phyloP scores from a whole-genome alignment of 768 basidiomycete species.

The Termitomyces eurrhizus region DNA sequence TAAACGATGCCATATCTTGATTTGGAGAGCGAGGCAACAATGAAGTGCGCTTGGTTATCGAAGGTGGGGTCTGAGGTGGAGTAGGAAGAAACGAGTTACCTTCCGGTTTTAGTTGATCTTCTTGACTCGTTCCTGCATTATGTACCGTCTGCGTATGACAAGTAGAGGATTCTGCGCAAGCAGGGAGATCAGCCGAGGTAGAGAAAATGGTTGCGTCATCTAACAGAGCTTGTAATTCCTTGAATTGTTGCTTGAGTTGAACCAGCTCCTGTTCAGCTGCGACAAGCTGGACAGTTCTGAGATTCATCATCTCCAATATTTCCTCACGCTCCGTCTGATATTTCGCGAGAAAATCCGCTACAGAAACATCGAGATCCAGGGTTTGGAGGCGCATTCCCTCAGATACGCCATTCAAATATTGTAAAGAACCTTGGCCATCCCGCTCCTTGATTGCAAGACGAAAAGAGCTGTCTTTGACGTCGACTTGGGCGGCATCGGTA shows the following conservation, averaged over 20 bases:
- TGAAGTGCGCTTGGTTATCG: background rate
- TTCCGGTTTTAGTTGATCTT: background rate
- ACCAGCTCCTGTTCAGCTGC: conserved; percentile 16
- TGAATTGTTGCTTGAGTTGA: conserved; percentile 18
- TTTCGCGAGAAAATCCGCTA: conserved; percentile 9
- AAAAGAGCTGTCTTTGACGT: conserved; percentile 9
- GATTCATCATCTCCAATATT: conserved; percentile 8
- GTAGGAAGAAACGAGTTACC: background rate
- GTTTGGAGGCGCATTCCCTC: conserved; percentile 12
- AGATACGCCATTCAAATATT: conserved; percentile 13
- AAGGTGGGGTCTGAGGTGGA: conserved; percentile 1
- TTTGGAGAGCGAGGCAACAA: background rate
- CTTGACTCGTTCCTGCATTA: background rate
- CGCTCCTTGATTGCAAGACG: conserved; percentile 12
- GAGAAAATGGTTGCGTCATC: background rate
- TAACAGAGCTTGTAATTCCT: conserved; percentile 15
- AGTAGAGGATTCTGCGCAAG: background rate
- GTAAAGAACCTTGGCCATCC: conserved; percentile 10
- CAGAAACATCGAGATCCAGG: conserved; percentile 4
- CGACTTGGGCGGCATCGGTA: conserved; percentile 8
- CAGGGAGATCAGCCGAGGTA: background rate
- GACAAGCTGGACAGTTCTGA: conserved; percentile 13
- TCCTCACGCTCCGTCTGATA: conserved; percentile 22
- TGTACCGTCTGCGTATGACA: background rate
- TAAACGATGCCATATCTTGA: background rate